Evolutionary conservation across 495 filamentous ascomycete genomes (phyloP).

Genomic region (Evansstolkia leycettana): DNA sequence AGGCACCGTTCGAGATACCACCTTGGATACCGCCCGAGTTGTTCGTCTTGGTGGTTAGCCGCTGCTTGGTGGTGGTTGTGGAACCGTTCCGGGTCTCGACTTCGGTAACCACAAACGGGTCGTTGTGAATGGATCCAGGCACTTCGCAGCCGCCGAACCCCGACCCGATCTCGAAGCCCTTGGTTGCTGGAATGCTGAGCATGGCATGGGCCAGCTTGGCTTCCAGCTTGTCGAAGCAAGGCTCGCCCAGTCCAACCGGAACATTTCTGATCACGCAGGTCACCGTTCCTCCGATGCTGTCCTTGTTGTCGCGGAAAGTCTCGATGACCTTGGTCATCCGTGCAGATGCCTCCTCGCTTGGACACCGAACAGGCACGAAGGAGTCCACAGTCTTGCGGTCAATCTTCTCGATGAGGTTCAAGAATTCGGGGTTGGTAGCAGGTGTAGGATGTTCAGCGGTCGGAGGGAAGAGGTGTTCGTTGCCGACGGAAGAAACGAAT

Average conservation of each 20-base stretch:
- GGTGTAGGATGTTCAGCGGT: constrained; percentile 58
- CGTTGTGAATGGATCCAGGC: constrained; percentile 87
- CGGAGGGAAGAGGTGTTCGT: constrained; percentile 72
- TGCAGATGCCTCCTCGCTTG: constrained; percentile 46
- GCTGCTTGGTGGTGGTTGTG: constrained; percentile 28
- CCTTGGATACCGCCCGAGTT: constrained; percentile 95
- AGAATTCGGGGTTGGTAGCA: constrained; percentile 75
- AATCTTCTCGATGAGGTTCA: constrained; percentile 60
- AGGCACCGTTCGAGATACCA: constrained; percentile 89
- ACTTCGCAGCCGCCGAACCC: constrained; percentile 84
- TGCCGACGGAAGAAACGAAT: constrained; percentile 78
- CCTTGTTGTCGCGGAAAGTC: constrained; percentile 60
- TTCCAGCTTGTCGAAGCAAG: constrained; percentile 93
- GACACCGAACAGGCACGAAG: constrained; percentile 79
- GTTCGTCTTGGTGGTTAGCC: constrained; percentile 84
- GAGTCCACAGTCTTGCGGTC: constrained; percentile 70
- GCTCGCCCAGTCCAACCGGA: constrained; percentile 83
- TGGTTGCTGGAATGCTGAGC: constrained; percentile 94
- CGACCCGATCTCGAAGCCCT: constrained; percentile 93
- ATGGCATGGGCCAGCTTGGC: constrained; percentile 90
- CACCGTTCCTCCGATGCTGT: constrained; percentile 93
- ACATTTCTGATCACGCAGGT: constrained; percentile 91
- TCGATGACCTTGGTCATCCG: constrained; percentile 76
- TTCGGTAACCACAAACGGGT: constrained; percentile 61
- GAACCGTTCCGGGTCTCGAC: constrained; percentile 21